These are phyloP conservation scores for Trametes meyenii DNA, from an alignment of 768 basidiomycete genomes.

Conservation along the genomic window DNA sequence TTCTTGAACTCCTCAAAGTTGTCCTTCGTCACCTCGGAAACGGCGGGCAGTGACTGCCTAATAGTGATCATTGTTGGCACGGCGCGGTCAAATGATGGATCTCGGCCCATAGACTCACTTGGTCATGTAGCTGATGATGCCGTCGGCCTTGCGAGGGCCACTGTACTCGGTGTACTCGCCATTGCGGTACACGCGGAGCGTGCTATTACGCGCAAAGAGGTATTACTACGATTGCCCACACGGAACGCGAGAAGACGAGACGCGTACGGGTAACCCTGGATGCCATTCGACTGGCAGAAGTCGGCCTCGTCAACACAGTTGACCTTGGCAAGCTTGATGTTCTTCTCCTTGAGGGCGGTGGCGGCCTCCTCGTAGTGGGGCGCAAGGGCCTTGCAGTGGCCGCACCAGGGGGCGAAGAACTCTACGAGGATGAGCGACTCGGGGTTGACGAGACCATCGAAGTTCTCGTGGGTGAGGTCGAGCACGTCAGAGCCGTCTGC, in stretches of 20 bases:
- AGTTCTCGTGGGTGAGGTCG: conserved; percentile 68
- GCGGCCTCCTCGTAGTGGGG: conserved; percentile 96
- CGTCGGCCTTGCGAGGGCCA: conserved; percentile 92
- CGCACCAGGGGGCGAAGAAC: conserved; percentile 96
- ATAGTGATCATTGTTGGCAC: conserved; percentile 29
- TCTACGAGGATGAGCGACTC: conserved; percentile 87
- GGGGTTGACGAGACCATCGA: conserved; percentile 62
- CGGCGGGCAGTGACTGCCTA: conserved; percentile 92
- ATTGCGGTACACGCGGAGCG: conserved; percentile 89
- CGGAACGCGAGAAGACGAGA: not conserved
- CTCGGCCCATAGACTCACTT: conserved; percentile 59
- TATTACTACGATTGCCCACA: not conserved
- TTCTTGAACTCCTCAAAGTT: conserved; percentile 85
- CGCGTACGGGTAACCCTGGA: conserved; percentile 93
- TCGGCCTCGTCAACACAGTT: conserved; percentile 96
- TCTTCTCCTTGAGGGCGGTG: conserved; percentile 85
- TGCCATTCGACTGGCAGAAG: conserved; percentile 84
- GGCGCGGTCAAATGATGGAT: conserved; percentile 10
- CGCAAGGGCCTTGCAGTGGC: conserved; percentile 94
- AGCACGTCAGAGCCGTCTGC: conserved; percentile 92
- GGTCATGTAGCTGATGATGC: conserved; percentile 94
- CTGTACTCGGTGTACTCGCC: conserved; percentile 80
- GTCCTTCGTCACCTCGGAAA: conserved; percentile 74
- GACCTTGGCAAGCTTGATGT: conserved; percentile 92
- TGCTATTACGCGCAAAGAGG: conserved; percentile 45